Conservation (phyloP, 2,329 filamentous ascomycete genomes). For the Meredithiella fracta region DNA sequence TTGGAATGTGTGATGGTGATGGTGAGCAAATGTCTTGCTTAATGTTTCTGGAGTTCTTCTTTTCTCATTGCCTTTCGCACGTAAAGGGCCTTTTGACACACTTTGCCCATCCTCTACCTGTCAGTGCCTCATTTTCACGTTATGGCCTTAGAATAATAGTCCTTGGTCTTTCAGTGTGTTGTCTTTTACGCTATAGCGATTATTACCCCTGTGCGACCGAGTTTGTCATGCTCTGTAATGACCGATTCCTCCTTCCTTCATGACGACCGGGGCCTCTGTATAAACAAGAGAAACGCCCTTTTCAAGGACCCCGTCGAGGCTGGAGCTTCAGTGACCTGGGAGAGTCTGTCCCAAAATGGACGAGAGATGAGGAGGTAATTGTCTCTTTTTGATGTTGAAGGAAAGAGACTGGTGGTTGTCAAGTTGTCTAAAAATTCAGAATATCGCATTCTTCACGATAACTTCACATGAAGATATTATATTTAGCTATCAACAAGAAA, state of each 20-base stretch:
- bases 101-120: too few species aligned
- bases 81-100: too few species aligned
- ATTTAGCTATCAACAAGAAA: too few species aligned
- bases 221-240: neutral
- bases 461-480: too few species aligned
- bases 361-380: neutral
- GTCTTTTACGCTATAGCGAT: neutral
- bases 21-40: too few species aligned
- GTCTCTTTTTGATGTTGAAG: neutral
- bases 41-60: too few species aligned
- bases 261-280: neutral
- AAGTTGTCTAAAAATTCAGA: neutral
- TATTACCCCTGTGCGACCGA: neutral
- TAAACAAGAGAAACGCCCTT: neutral
- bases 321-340: neutral
- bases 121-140: neutral
- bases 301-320: neutral
- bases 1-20: too few species aligned
- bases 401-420: too few species aligned
- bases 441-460: too few species aligned
- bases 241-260: slow-evolving; percentile 1
- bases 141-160: neutral
- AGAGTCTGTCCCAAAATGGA: neutral
- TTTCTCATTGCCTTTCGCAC: too few species aligned
- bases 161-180: neutral